phyloP scores from a whole-genome alignment of 192 early-diverging fungal species.

The Coemansia sp. region DNA sequence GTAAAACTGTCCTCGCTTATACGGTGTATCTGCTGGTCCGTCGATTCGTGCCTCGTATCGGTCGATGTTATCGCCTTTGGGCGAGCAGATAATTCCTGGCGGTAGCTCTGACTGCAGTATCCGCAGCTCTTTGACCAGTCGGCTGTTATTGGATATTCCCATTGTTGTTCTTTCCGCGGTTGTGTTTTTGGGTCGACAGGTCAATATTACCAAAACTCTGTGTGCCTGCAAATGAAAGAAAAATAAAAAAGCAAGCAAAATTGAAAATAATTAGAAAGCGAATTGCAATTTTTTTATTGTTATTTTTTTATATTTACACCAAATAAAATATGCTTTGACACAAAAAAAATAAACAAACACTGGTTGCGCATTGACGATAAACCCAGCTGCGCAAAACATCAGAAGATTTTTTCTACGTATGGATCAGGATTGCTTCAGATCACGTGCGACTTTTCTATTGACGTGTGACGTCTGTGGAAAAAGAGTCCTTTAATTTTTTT shows the following conservation, averaged over 20 bases:
- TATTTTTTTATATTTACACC: no score
- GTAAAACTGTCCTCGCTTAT: constrained; percentile 63
- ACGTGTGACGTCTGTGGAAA: not conserved
- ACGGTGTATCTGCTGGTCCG: constrained; percentile 70
- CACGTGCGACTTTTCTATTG: not conserved
- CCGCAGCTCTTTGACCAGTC: constrained; percentile 34
- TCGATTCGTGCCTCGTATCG: constrained; percentile 62
- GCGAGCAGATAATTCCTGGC: constrained; percentile 64
- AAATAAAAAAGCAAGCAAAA: no score
- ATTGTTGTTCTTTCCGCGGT: not conserved
- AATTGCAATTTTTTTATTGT: no score
- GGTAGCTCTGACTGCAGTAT: constrained; percentile 58
- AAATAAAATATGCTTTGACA: no score
- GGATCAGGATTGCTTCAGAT: not conserved
- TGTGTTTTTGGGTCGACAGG: not conserved
- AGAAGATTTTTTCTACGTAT: no score
- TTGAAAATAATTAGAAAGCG: no score
- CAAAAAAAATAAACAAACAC: no score
- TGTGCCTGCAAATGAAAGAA: no score
- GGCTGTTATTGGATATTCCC: constrained; percentile 14
- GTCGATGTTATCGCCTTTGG: constrained; percentile 60
- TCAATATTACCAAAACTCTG: no score
- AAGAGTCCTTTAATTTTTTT: not conserved
- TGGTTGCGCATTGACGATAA: no score
- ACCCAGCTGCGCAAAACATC: no score